These are phyloP conservation scores for Lepiota brunneoincarnata DNA, from an alignment of 768 basidiomycete genomes.

Conservation along the genomic window DNA sequence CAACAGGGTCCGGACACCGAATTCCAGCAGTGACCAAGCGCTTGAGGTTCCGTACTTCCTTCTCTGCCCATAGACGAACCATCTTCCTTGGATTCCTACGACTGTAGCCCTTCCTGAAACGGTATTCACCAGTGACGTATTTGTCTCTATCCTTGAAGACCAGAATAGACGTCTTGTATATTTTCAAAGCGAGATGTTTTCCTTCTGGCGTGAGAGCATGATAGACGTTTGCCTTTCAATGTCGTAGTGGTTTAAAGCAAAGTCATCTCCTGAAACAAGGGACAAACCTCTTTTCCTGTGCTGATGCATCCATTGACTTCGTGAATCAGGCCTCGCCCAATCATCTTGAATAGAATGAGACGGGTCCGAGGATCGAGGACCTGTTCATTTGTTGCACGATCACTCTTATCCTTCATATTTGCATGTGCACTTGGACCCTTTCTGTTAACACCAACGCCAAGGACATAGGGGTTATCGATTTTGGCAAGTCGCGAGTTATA, in stretches of 20 bases:
- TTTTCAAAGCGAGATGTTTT: slow-evolving; percentile 85
- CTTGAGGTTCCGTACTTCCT: slow-evolving; percentile 95
- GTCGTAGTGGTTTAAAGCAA: slow-evolving; percentile 6
- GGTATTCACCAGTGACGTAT: slow-evolving; percentile 93
- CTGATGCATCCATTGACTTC: slow-evolving; percentile 96
- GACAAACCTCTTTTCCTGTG: slow-evolving; percentile 91
- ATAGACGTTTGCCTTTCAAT: slow-evolving; percentile 88
- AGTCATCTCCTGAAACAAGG: neutral
- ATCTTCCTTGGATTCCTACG: slow-evolving; percentile 92
- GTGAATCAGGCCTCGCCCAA: slow-evolving; percentile 81
- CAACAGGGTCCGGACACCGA: slow-evolving; percentile 82
- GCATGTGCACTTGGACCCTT: slow-evolving; percentile 89
- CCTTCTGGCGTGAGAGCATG: slow-evolving; percentile 65
- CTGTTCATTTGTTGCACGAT: slow-evolving; percentile 95
- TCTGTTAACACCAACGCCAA: slow-evolving; percentile 78
- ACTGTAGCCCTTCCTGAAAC: slow-evolving; percentile 90
- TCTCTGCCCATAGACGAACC: slow-evolving; percentile 98
- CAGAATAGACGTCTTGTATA: slow-evolving; percentile 98
- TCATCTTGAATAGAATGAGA: slow-evolving; percentile 94
- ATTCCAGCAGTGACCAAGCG: slow-evolving; percentile 82
- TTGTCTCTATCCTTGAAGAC: slow-evolving; percentile 97
- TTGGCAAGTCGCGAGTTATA: slow-evolving; percentile 73
- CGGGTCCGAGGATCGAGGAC: slow-evolving; percentile 96
- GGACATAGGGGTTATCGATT: slow-evolving; percentile 70
- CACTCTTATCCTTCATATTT: slow-evolving; percentile 92